phyloP scores from a whole-genome alignment of 2,329 filamentous ascomycete species.

The Diaporthe sp. region DNA sequence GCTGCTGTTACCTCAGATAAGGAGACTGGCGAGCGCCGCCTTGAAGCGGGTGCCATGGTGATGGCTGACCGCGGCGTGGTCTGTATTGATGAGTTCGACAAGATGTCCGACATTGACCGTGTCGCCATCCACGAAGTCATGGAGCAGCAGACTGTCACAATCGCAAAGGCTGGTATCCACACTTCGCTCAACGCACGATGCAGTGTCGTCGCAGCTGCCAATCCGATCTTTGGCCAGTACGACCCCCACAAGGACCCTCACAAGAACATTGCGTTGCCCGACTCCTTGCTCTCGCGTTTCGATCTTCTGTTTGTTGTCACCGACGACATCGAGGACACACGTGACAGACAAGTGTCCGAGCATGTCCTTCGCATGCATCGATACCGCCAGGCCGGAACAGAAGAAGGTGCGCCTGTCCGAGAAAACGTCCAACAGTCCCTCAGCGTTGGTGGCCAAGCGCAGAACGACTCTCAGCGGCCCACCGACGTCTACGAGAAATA shows the following conservation, averaged over 20 bases:
- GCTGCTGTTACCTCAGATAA: slow-evolving; percentile 97
- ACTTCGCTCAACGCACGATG: slow-evolving; percentile 97
- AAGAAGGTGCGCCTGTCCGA: slow-evolving; percentile 94
- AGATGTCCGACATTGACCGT: slow-evolving; percentile 98
- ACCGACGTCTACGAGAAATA: slow-evolving; percentile 97
- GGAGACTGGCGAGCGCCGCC: slow-evolving; percentile 92
- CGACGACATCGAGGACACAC: slow-evolving; percentile 95
- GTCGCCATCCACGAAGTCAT: slow-evolving; percentile 99
- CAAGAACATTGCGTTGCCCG: slow-evolving; percentile 96
- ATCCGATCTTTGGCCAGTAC: slow-evolving; percentile 98
- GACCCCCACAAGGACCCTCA: slow-evolving; percentile 99
- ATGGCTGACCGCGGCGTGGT: slow-evolving; percentile 96
- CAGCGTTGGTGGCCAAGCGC: slow-evolving; percentile 86
- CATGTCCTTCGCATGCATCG: slow-evolving; percentile 98
- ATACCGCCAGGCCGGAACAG: slow-evolving; percentile 90
- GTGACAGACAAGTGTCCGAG: slow-evolving; percentile 92
- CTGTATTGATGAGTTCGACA: slow-evolving; percentile 99
- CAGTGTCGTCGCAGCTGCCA: slow-evolving; percentile 95
- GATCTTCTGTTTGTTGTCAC: slow-evolving; percentile 98
- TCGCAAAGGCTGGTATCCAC: slow-evolving; percentile 98
- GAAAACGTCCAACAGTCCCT: slow-evolving; percentile 88
- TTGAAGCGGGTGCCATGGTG: slow-evolving; percentile 99
- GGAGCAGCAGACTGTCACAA: slow-evolving; percentile 99
- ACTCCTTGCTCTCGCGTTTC: slow-evolving; percentile 97
- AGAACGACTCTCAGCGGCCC: slow-evolving; percentile 77